A percentile compares a stretch with the other conserved stretches of the same genome.
Evolutionary conservation across 768 basidiomycete species (phyloP).

Genomic region (Lactifluus volemus): DNA sequence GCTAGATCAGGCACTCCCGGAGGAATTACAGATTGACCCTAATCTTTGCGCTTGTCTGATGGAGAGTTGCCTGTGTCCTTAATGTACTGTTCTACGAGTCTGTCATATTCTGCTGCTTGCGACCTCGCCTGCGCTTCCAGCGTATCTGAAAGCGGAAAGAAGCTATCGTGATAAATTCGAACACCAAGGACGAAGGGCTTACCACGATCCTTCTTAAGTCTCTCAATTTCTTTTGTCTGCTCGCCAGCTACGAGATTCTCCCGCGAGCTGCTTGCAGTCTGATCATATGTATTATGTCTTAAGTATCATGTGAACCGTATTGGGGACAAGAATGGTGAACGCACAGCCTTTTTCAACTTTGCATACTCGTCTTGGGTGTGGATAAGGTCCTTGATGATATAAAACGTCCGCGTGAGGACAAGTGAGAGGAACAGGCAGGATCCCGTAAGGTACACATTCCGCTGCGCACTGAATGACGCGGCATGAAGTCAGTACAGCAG

Average conservation of each 20-base stretch:
- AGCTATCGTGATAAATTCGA: background rate
- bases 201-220: constrained; percentile 59
- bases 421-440: constrained; percentile 95
- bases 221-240: constrained; percentile 47
- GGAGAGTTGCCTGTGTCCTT: constrained; percentile 48
- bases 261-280: constrained; percentile 32
- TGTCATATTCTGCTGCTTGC: constrained; percentile 73
- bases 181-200: background rate
- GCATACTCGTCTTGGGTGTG: constrained; percentile 83
- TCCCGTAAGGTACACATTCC: constrained; percentile 88
- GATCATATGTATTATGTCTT: background rate
- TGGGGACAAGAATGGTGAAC: background rate
- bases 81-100: constrained; percentile 73
- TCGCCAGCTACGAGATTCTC: constrained; percentile 28
- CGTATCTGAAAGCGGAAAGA: constrained; percentile 39
- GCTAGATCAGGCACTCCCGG: background rate
- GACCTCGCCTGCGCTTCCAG: constrained; percentile 76
- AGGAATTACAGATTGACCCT: background rate
- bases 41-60: constrained; percentile 63
- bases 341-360: constrained; percentile 57
- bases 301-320: background rate
- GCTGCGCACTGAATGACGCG: constrained; percentile 52
- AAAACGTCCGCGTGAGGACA: constrained; percentile 87
- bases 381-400: constrained; percentile 86
- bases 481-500: constrained; percentile 2